Evolutionary conservation across 2,329 filamentous ascomycete species (phyloP), one percentile per base, ranked within the genome.

Genomic region (Colletotrichum eremochloae): DNA sequence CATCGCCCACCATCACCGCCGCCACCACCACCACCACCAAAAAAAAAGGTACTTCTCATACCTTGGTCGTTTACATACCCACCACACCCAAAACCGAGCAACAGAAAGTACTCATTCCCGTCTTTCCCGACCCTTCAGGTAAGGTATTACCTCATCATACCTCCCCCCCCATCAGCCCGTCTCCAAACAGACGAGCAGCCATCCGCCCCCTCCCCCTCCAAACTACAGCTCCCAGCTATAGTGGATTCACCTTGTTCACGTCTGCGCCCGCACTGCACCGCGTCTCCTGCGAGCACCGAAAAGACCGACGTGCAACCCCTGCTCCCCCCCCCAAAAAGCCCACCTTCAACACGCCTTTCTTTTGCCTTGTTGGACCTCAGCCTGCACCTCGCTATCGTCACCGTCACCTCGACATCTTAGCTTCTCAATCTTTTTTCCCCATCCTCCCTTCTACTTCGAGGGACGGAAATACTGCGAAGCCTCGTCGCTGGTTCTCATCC

Each of bases 401-500:
- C n/a, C 38, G 31, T 74, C 50, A 68, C 64, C 64, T 68, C 63
- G 56, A 67, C 67, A 67, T 67, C 58, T 48, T 71, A 63, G 63
- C 63, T 20, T 56, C 62, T 44, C 36, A 50, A 64, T 55, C 63
- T 40, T 71, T 48, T 31, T 40, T 50, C n/a, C n/a, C 29, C 31
- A 38, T 46, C 24, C n/a, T 46, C 64, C 40, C 50, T 46, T 38
- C 31, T 24, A 18, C 24, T 31, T 52, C 15, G 36, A 67, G 36
- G 57, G 67, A 66, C 36, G 44, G 50, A 72, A 46, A 60, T 53
- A 36, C 58, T 68, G 31, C 44, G 36, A 58, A 75, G 72, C 68
- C 73, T 74, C 53, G 38, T 52, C 42, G 46, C 60, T 33, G 50
- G 63, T 46, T 57, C 73, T 75, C 75, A 77, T 76, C 79, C 79